A percentile compares a stretch with the other conserved stretches of the same genome.
Conservation (phyloP, 495 filamentous ascomycete species). For the Neurospora sp. region DNA sequence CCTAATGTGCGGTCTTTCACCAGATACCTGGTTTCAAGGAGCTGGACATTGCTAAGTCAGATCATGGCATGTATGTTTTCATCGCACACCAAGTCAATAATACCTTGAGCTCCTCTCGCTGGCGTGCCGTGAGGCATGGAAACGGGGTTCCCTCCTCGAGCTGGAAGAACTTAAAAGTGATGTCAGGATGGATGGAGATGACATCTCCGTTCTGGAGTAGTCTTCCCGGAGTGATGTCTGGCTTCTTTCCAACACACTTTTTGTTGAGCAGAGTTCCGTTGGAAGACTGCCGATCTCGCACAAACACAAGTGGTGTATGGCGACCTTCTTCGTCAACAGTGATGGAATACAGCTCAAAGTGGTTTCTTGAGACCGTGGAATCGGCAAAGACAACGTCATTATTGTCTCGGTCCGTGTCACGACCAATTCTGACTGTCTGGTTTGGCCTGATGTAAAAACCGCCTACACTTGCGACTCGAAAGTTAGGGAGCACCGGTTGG, state of each 20-base stretch:
- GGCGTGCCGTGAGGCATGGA: constrained; percentile 4
- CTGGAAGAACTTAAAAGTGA: constrained; percentile 25
- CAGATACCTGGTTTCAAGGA: constrained; percentile 35
- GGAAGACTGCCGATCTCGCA: constrained; percentile 45
- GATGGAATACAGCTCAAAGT: constrained; percentile 53
- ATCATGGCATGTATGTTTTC: background rate
- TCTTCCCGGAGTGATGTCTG: constrained; percentile 22
- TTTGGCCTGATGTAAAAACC: constrained; percentile 13
- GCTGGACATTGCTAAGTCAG: constrained; percentile 19
- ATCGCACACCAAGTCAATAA: background rate
- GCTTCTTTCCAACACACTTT: constrained; percentile 28
- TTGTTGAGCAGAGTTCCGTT: constrained; percentile 49
- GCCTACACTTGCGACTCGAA: background rate
- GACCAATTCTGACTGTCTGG: constrained; percentile 25
- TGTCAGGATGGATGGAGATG: constrained; percentile 31
- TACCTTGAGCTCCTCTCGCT: constrained; percentile 19
- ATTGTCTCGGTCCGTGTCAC: constrained; percentile 19
- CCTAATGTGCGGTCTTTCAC: constrained; percentile 56
- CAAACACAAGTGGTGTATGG: constrained; percentile 45
- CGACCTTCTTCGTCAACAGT: constrained; percentile 30
- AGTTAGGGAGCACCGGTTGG: background rate
- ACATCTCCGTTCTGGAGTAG: constrained; percentile 47
- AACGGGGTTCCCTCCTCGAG: background rate
- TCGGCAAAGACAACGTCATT: constrained; percentile 33
- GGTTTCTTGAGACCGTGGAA: constrained; percentile 42